These are phyloP conservation scores for Saccharomycopsis sp. DNA, from an alignment of 805 yeast species.

Conservation along the genomic window DNA sequence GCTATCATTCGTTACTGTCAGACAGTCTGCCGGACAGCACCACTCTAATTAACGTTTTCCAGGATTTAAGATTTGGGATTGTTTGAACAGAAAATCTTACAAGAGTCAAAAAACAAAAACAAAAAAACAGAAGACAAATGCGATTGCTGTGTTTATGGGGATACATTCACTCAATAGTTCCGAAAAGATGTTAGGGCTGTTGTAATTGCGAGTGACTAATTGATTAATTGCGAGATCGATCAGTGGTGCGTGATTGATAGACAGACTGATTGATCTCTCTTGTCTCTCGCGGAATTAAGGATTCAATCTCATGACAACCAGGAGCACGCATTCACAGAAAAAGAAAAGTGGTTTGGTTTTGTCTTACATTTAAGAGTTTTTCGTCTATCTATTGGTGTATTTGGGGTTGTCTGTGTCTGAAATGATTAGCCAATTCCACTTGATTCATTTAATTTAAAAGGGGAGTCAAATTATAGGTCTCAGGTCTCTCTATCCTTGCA, in stretches of 20 bases:
- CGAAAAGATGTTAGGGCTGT: not conserved
- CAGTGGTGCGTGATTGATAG: not conserved
- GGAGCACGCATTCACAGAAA: not conserved
- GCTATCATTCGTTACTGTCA: not conserved
- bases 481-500: not conserved
- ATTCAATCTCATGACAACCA: not conserved
- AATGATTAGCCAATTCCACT: not conserved
- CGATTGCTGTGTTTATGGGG: not conserved
- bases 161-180: not conserved
- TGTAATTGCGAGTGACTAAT: not conserved
- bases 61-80: too few species aligned
- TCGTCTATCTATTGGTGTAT: not conserved
- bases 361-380: not conserved
- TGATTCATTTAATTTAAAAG: not conserved
- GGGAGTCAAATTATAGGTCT: not conserved
- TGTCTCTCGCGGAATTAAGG: not conserved
- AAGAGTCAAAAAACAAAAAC: conserved; percentile 2
- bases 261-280: not conserved
- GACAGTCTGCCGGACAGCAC: not conserved
- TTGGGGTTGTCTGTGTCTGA: not conserved
- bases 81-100: not conserved
- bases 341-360: not conserved
- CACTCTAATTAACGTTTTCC: not conserved
- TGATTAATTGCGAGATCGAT: not conserved
- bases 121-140: not conserved